Percentiles rank a stretch among this genome's conserved stretches.
Conservation (phyloP, 2,329 filamentous ascomycete species). For the Didymella keratinophila region DNA sequence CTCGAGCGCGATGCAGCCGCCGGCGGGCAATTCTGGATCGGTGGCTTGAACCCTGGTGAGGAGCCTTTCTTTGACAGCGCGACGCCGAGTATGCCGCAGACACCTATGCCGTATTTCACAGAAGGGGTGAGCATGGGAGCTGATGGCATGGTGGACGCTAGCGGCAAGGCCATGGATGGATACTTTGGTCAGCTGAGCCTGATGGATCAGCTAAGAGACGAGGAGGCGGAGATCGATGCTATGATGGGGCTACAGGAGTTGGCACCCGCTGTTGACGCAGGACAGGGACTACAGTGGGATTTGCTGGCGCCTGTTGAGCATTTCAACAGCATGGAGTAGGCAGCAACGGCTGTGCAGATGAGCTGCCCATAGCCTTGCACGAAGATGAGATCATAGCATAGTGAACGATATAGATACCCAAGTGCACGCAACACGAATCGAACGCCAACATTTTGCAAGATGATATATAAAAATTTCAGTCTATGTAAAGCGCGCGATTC, state of each 20-base stretch:
- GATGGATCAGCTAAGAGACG: conserved; percentile 30
- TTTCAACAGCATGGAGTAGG: conserved; percentile 26
- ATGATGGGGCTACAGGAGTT: conserved; percentile 34
- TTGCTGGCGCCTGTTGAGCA: conserved; percentile 38
- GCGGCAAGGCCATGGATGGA: conserved; percentile 10
- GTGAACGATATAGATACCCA: conserved; percentile 11
- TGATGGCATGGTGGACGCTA: conserved; percentile 5
- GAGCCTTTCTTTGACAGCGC: conserved; percentile 19
- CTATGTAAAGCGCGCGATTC: conserved; percentile 13
- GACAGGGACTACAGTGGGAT: conserved; percentile 34
- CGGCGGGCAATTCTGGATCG: conserved; percentile 58
- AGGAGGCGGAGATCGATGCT: conserved; percentile 36
- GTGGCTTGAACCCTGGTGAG: conserved; percentile 43
- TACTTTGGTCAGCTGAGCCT: conserved; percentile 15
- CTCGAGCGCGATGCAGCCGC: conserved; percentile 51
- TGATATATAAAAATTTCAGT: background rate
- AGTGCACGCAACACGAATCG: background rate
- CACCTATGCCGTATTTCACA: conserved; percentile 37
- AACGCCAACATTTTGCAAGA: no score
- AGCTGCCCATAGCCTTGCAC: no score
- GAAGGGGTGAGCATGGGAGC: conserved; percentile 3
- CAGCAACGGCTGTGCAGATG: no score
- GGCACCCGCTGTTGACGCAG: conserved; percentile 31
- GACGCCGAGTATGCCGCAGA: conserved; percentile 44
- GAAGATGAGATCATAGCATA: background rate